phyloP scores from a whole-genome alignment of 2,329 filamentous ascomycete genomes.

The Lomentospora prolificans region DNA sequence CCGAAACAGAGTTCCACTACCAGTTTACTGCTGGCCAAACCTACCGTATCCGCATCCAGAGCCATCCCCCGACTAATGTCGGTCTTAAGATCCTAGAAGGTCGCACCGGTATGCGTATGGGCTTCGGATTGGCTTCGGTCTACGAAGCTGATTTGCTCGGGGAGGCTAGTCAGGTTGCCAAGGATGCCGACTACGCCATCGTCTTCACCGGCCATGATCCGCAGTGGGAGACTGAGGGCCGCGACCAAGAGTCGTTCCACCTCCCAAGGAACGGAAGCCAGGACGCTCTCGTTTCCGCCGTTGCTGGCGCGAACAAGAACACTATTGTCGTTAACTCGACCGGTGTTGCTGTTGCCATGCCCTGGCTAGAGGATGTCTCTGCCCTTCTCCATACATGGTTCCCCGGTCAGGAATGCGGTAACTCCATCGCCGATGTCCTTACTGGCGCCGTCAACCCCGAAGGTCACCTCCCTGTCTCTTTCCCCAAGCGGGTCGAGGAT shows the following conservation, averaged over 20 bases:
- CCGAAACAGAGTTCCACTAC: conserved; percentile 20
- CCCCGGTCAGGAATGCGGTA: conserved; percentile 59
- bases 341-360: conserved; percentile 52
- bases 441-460: conserved; percentile 56
- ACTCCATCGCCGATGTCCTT: conserved; percentile 57
- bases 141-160: conserved; percentile 25
- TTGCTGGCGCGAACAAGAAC: conserved; percentile 47
- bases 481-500: conserved; percentile 49
- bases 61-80: conserved; percentile 18
- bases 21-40: conserved; percentile 18
- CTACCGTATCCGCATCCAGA: conserved; percentile 22
- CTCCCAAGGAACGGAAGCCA: conserved; percentile 50
- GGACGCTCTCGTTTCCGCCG: conserved; percentile 47
- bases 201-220: conserved; percentile 48
- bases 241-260: conserved; percentile 63
- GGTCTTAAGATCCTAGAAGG: conserved; percentile 23
- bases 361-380: conserved; percentile 44
- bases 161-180: conserved; percentile 49
- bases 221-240: conserved; percentile 39
- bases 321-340: conserved; percentile 55
- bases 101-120: conserved; percentile 20
- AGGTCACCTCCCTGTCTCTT: conserved; percentile 54
- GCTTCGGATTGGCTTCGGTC: conserved; percentile 21
- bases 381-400: conserved; percentile 60
- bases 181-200: conserved; percentile 46